These are phyloP conservation scores for Talaromyces ruber DNA, from an alignment of 495 filamentous ascomycete species.

Conservation along the genomic window DNA sequence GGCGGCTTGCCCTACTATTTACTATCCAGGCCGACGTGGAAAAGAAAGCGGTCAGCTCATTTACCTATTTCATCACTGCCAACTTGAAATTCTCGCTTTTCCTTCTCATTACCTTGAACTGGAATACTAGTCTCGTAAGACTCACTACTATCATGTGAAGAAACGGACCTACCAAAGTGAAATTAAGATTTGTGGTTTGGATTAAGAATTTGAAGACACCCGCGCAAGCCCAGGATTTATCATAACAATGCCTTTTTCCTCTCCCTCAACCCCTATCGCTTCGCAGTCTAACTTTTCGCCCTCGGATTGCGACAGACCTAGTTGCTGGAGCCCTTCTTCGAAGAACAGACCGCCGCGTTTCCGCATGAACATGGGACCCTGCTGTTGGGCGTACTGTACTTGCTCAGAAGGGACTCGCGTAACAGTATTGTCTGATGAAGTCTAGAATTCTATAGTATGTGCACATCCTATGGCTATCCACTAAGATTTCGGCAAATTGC, in stretches of 20 bases:
- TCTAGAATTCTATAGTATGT: background rate
- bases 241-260: background rate
- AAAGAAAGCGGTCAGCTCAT: too few species aligned
- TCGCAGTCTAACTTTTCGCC: background rate
- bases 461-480: background rate
- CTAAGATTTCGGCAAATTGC: background rate
- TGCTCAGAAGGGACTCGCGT: background rate
- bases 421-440: background rate
- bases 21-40: too few species aligned
- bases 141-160: too few species aligned
- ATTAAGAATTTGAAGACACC: too few species aligned
- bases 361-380: background rate
- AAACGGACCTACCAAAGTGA: too few species aligned
- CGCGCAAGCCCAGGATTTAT: too few species aligned
- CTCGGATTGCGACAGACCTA: background rate
- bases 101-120: too few species aligned
- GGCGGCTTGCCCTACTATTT: too few species aligned
- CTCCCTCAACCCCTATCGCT: background rate
- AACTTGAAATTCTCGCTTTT: too few species aligned
- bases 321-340: background rate
- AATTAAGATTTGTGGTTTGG: too few species aligned
- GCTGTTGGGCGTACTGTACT: background rate
- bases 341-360: background rate
- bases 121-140: too few species aligned
- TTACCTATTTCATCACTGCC: too few species aligned